A percentile compares a stretch with the other conserved stretches of the same genome.
Conservation (phyloP, 768 basidiomycete genomes). For the Mycena venus region DNA sequence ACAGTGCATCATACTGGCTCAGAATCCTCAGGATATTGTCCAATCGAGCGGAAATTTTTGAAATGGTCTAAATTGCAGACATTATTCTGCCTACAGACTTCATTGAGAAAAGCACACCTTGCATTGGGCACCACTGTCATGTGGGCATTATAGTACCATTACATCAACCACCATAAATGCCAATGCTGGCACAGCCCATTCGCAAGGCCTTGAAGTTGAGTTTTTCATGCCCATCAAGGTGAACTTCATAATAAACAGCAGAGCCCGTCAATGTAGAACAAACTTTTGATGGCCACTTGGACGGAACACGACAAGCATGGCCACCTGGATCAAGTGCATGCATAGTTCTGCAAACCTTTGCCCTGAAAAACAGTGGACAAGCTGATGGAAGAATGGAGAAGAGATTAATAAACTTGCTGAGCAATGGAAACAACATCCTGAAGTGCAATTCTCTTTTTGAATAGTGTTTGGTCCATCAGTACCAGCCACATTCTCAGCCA, state of each 20-base stretch:
- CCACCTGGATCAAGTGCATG: background rate
- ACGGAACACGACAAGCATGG: background rate
- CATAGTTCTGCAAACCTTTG: background rate
- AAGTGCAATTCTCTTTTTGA: too few species aligned
- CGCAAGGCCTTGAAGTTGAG: background rate
- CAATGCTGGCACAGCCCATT: background rate
- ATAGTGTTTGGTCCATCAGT: too few species aligned
- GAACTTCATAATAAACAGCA: background rate
- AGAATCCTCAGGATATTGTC: too few species aligned
- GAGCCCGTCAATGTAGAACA: background rate
- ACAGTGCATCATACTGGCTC: too few species aligned
- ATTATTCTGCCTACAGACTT: too few species aligned
- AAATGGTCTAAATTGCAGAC: too few species aligned
- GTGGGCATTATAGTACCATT: background rate
- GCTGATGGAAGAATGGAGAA: too few species aligned
- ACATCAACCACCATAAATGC: background rate
- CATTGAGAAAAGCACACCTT: background rate
- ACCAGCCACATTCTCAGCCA: too few species aligned
- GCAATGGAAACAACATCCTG: too few species aligned
- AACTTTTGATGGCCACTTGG: background rate
- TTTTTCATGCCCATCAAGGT: background rate
- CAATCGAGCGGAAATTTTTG: too few species aligned
- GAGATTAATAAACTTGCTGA: too few species aligned
- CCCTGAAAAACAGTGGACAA: background rate
- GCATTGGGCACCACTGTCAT: background rate